Conservation (phyloP, 768 basidiomycete species). For the Termitomyces sp. region DNA sequence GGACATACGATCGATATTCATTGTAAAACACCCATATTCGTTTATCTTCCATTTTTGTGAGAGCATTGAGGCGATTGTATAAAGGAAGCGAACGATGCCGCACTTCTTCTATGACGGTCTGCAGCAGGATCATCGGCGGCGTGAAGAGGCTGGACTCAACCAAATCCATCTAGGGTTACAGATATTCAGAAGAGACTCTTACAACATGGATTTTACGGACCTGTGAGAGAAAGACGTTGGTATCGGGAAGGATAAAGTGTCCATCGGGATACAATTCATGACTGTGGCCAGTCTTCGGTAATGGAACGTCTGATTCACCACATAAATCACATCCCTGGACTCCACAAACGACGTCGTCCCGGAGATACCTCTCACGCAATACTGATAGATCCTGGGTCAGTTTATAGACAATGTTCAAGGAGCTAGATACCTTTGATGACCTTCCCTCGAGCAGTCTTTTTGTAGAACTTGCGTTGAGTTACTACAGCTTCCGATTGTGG, state of each 20-base stretch:
- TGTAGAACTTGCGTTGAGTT: conserved; percentile 90
- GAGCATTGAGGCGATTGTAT: conserved; percentile 84
- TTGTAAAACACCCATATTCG: conserved; percentile 84
- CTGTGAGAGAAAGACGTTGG: conserved; percentile 3
- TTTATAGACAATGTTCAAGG: not conserved
- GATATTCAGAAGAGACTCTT: not conserved
- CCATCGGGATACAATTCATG: conserved; percentile 46
- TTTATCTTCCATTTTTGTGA: conserved; percentile 83
- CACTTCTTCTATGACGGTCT: conserved; percentile 96
- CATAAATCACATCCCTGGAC: conserved; percentile 68
- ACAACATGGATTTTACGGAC: not conserved
- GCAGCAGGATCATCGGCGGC: conserved; percentile 82
- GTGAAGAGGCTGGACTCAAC: conserved; percentile 72
- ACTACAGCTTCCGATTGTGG: conserved; percentile 63
- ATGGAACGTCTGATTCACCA: conserved; percentile 29
- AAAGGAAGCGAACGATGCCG: conserved; percentile 89
- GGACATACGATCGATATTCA: conserved; percentile 72
- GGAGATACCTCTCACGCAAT: conserved; percentile 87
- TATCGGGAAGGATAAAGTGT: not conserved
- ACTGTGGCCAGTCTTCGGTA: conserved; percentile 52
- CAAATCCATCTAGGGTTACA: conserved; percentile 75
- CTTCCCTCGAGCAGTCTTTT: conserved; percentile 91
- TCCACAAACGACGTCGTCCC: conserved; percentile 89
- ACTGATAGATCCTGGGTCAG: conserved; percentile 37
- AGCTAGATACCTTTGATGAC: conserved; percentile 78